phyloP scores from a whole-genome alignment of 768 basidiomycete genomes.

The Lactifluus echinatus region DNA sequence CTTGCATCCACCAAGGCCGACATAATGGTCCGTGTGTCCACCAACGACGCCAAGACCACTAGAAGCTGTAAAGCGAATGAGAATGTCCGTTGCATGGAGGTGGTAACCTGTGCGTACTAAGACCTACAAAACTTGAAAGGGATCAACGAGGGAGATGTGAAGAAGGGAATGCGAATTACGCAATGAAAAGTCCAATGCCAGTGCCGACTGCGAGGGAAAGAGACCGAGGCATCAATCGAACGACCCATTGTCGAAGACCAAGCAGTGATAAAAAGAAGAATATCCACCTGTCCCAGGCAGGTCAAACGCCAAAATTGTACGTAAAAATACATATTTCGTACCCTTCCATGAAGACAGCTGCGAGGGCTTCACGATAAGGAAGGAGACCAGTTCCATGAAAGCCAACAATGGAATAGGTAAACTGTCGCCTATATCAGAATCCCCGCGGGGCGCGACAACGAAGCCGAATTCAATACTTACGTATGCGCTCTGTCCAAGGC shows the following conservation, averaged over 20 bases:
- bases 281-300: constrained; percentile 46
- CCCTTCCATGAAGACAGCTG: constrained; percentile 86
- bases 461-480: constrained; percentile 33
- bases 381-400: constrained; percentile 69
- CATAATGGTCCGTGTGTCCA: constrained; percentile 58
- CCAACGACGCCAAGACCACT: constrained; percentile 70
- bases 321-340: constrained; percentile 27
- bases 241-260: constrained; percentile 85
- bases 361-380: constrained; percentile 69
- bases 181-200: constrained; percentile 84
- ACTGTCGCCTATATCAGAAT: constrained; percentile 34
- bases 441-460: neutral
- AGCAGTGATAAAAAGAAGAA: constrained; percentile 74
- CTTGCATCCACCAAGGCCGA: constrained; percentile 70
- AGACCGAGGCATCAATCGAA: constrained; percentile 81
- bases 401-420: constrained; percentile 83
- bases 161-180: constrained; percentile 24
- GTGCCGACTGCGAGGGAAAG: constrained; percentile 78
- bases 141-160: neutral
- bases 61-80: constrained; percentile 33
- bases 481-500: constrained; percentile 76
- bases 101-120: constrained; percentile 37
- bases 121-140: constrained; percentile 54
- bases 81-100: neutral
- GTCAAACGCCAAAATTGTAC: neutral